A percentile compares a stretch with the other conserved stretches of the same genome.
phyloP scores from a whole-genome alignment of 2,329 filamentous ascomycete species.

The Cryphonectria japonica region DNA sequence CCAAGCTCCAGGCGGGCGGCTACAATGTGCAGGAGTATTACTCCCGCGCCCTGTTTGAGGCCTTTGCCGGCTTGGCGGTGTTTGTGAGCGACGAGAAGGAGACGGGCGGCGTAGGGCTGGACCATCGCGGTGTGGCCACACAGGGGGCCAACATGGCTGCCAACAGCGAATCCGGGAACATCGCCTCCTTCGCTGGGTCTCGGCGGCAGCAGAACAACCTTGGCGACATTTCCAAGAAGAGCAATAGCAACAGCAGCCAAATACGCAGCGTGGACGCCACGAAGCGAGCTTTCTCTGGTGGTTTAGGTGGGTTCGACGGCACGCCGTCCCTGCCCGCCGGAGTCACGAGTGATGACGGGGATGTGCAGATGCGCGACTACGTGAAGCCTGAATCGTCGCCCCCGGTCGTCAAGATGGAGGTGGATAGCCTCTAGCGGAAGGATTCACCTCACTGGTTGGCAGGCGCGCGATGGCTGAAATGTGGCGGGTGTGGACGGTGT shows the following conservation, averaged over 20 bases:
- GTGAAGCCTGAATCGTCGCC: conserved; percentile 36
- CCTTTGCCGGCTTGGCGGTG: conserved; percentile 86
- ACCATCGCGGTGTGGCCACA: conserved; percentile 41
- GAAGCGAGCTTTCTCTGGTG: background rate
- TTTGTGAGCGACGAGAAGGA: conserved; percentile 81
- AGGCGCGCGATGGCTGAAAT: conserved; percentile 11
- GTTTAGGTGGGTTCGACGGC: background rate
- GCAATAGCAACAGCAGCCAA: background rate
- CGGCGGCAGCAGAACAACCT: background rate
- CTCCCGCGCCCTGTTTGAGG: conserved; percentile 79
- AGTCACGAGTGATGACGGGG: background rate
- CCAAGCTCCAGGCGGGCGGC: conserved; percentile 73
- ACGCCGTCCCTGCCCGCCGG: background rate
- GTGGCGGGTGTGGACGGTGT: conserved; percentile 4
- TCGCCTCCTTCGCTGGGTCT: background rate
- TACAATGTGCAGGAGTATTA: conserved; percentile 85
- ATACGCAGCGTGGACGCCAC: background rate
- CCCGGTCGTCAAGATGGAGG: conserved; percentile 47
- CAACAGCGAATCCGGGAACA: background rate
- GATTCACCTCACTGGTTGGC: conserved; percentile 7
- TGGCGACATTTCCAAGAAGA: conserved; percentile 32
- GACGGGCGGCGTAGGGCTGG: conserved; percentile 39
- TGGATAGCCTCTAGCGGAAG: conserved; percentile 47
- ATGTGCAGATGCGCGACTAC: conserved; percentile 32
- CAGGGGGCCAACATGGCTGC: conserved; percentile 39